Percentiles rank a stretch among this genome's conserved stretches.
Evolutionary conservation across 257 asterid species (phyloP).

Genomic region (Solanum clarkiae): DNA sequence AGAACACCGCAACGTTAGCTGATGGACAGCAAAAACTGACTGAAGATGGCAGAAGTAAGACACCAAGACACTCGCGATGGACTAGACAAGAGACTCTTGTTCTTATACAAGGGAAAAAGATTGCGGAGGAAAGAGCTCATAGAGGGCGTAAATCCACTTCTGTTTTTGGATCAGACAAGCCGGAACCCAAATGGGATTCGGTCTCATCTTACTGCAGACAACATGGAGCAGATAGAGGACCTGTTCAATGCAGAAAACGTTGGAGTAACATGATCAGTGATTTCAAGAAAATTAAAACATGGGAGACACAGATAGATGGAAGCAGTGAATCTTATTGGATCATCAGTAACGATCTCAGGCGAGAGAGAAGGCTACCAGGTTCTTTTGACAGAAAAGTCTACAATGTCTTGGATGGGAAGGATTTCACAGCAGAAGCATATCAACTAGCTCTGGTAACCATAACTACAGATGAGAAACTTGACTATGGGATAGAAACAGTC

Average conservation of each 20-base stretch:
- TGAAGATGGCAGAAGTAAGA: slow-evolving; percentile 26
- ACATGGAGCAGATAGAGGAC: slow-evolving; percentile 48
- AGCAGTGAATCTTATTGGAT: slow-evolving; percentile 46
- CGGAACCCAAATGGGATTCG: slow-evolving; percentile 58
- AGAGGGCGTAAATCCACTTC: slow-evolving; percentile 26
- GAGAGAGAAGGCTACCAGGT: slow-evolving; percentile 51
- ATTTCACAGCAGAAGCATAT: not conserved
- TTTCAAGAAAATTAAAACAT: slow-evolving; percentile 59
- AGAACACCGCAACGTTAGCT: not conserved
- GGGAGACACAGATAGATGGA: slow-evolving; percentile 26
- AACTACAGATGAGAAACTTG: slow-evolving; percentile 15
- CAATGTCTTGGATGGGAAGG: slow-evolving; percentile 47
- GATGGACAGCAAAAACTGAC: not conserved
- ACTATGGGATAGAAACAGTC: slow-evolving; percentile 7
- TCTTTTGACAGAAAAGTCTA: slow-evolving; percentile 48
- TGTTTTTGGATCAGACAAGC: slow-evolving; percentile 20
- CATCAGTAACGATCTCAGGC: slow-evolving; percentile 55
- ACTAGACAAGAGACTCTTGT: slow-evolving; percentile 53
- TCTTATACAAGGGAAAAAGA: slow-evolving; percentile 54
- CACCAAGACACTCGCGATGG: slow-evolving; percentile 72
- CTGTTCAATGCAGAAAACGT: slow-evolving; percentile 69
- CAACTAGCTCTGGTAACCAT: slow-evolving; percentile 30
- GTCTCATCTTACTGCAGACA: slow-evolving; percentile 58
- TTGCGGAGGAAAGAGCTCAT: slow-evolving; percentile 43
- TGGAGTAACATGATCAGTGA: slow-evolving; percentile 81